Percentiles rank a stretch among this genome's conserved stretches.
phyloP scores from a whole-genome alignment of 169 alveolate species.

The Plasmodium fragile region DNA sequence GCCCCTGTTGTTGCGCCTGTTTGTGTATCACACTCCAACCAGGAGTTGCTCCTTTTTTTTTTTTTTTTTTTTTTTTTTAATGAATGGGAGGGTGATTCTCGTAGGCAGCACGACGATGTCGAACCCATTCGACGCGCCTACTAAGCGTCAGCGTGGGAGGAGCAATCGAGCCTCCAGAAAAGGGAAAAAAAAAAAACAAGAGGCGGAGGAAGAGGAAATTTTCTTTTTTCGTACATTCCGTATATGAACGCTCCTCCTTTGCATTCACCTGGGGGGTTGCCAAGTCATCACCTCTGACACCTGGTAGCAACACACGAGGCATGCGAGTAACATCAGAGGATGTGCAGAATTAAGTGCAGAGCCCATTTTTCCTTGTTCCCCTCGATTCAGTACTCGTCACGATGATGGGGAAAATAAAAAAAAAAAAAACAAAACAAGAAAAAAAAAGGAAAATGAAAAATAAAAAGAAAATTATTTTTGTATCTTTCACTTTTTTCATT shows the following conservation, averaged over 20 bases:
- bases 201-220: neutral
- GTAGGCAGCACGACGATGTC: neutral
- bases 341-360: neutral
- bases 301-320: neutral
- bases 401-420: neutral
- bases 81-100: neutral
- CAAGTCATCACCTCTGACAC: neutral
- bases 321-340: neutral
- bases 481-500: neutral
- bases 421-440: neutral
- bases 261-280: neutral
- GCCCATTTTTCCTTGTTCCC: neutral
- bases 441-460: neutral
- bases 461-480: neutral
- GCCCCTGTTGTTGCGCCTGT: neutral
- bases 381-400: neutral
- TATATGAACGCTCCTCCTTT: neutral
- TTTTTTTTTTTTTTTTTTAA: too few species aligned
- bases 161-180: neutral
- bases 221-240: neutral
- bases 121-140: neutral
- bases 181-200: neutral
- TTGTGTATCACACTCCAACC: neutral
- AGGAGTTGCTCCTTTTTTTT: neutral
- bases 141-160: neutral